A percentile compares a stretch with the other conserved stretches of the same genome.
Evolutionary conservation across 2,329 filamentous ascomycete genomes (phyloP).

Genomic region (Magnaporthiopsis rhizophila): DNA sequence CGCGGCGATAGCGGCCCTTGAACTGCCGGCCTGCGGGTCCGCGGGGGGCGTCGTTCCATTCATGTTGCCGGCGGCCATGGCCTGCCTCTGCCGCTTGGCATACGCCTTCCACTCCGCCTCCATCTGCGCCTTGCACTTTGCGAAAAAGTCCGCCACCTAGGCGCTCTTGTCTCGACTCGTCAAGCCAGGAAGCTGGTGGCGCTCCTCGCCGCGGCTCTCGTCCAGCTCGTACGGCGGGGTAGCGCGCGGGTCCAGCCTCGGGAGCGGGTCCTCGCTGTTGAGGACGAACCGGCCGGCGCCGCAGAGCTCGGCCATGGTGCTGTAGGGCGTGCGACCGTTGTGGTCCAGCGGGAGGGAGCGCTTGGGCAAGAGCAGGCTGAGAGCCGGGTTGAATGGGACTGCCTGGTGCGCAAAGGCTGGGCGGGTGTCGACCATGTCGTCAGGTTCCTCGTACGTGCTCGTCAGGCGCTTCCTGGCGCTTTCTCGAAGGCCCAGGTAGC

Average conservation of each 20-base stretch:
- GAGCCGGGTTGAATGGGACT: constrained; percentile 18
- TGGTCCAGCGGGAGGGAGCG: constrained; percentile 18
- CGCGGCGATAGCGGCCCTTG: not conserved
- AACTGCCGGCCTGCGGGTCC: not conserved
- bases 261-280: not conserved
- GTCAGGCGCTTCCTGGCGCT: constrained; percentile 7
- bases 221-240: constrained; percentile 5
- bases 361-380: constrained; percentile 10
- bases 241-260: not conserved
- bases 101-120: constrained; percentile 3
- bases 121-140: not conserved
- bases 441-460: constrained; percentile 18
- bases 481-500: not conserved
- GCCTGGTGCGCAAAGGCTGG: constrained; percentile 15
- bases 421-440: constrained; percentile 9
- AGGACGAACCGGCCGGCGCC: constrained; percentile 8
- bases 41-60: not conserved
- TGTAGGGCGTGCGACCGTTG: constrained; percentile 9
- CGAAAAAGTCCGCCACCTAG: constrained; percentile 5
- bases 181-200: constrained; percentile 4
- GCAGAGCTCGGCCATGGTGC: constrained; percentile 12
- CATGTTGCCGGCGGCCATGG: not conserved
- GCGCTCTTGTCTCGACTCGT: constrained; percentile 6
- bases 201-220: not conserved
- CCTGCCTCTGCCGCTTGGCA: not conserved